Conservation (phyloP, 2,329 filamentous ascomycete species). For the Thelonectria blattea region DNA sequence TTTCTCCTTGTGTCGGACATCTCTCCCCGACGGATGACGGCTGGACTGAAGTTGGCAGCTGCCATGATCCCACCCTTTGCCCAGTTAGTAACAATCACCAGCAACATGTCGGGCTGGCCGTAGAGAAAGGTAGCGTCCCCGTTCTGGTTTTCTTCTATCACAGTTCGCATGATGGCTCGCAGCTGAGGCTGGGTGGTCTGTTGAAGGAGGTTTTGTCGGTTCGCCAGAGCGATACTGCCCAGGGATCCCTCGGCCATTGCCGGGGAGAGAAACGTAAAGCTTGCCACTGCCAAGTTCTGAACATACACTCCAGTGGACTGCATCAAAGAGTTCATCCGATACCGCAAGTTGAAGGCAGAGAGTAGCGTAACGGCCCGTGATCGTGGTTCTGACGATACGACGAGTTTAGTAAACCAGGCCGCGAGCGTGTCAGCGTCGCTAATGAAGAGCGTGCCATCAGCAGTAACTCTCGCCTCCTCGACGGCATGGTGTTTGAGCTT, state of each 20-base stretch:
- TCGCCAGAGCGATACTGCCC: constrained; percentile 37
- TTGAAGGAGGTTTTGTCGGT: constrained; percentile 43
- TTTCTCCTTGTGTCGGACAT: constrained; percentile 19
- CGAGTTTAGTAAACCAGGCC: constrained; percentile 46
- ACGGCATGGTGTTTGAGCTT: constrained; percentile 41
- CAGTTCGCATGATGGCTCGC: constrained; percentile 35
- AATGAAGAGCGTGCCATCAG: constrained; percentile 43
- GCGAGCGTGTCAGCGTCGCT: constrained; percentile 54
- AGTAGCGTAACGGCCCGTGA: constrained; percentile 35
- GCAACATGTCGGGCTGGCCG: constrained; percentile 40
- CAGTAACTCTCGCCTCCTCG: constrained; percentile 28
- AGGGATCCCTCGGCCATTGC: constrained; percentile 34
- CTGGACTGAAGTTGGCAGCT: constrained; percentile 45
- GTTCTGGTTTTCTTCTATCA: constrained; percentile 27
- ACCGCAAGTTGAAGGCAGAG: constrained; percentile 37
- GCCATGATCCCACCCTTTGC: constrained; percentile 44
- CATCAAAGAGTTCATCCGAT: constrained; percentile 31
- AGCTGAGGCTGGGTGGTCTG: constrained; percentile 45
- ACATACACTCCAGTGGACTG: constrained; percentile 30
- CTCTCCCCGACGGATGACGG: constrained; percentile 29
- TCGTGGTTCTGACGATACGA: constrained; percentile 29
- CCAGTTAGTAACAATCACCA: constrained; percentile 50
- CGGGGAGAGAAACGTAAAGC: constrained; percentile 32
- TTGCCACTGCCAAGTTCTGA: constrained; percentile 36
- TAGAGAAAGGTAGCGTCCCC: constrained; percentile 35